Evolutionary conservation across 495 filamentous ascomycete species (phyloP), one percentile per base, ranked within the genome.

Genomic region (Xylaria intraflava): DNA sequence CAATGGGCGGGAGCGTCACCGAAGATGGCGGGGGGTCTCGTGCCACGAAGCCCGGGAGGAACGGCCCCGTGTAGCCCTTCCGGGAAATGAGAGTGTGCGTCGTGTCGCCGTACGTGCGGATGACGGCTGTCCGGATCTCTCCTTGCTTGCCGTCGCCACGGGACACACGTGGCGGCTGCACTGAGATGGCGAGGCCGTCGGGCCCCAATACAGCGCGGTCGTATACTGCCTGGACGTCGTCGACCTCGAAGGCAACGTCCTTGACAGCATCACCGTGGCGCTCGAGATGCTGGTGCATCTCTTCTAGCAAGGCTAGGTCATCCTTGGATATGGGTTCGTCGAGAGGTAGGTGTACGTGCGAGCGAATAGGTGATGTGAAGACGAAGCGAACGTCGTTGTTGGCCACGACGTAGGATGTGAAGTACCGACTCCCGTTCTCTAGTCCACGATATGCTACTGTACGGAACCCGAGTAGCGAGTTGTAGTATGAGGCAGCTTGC

Each of bases 191-290:
- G 17, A 54, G 27, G 33, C 87, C 90, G 33, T 82, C 81, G 54
- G 71, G 67, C 16, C 48, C 55, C 3, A 49, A 39, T 5, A 94
- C 73, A 2, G 90, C 90, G 42, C 76, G 74, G 31, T 69, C 56
- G 64, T 85, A 96, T 0, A 95, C 85, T 3, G 79, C 84, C 36
- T 83, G 79, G 11, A 90, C 88, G 62, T 84, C 77, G 65, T 96
- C 90, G 19, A 96, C 90, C 65, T 92, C 86, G 60, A 95, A 96
- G 3, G 91, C 82, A 6, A 94, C 89, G 67, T 93, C 90, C 69
- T 90, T 93, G 40, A 95, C 91, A 0, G 80, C 90, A 69, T 96
- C 90, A 14, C 90, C 91, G 62, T 96, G 90, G 51, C 79, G 73
- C 65, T 86, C 83, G 24, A 90, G 75, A 61, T 96, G 90, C 4